A percentile compares a stretch with the other conserved stretches of the same genome.
phyloP scores from a whole-genome alignment of 2,329 filamentous ascomycete genomes.

The Talaromyces sp. region DNA sequence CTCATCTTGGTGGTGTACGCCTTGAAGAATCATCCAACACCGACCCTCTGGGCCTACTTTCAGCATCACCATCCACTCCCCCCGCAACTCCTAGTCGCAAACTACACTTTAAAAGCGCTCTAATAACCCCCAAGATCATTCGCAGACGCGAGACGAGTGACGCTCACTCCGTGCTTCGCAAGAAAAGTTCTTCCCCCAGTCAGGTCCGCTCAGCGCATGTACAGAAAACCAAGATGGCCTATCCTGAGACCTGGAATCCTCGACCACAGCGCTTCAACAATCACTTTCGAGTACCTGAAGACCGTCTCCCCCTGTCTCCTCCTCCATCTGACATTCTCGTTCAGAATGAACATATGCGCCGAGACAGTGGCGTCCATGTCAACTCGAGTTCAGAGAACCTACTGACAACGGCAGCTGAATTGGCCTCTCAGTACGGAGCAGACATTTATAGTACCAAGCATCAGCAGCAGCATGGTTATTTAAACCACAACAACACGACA shows the following conservation, averaged over 20 bases:
- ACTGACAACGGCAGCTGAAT: slow-evolving; percentile 30
- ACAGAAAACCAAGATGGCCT: slow-evolving; percentile 39
- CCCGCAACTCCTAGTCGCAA: slow-evolving; percentile 34
- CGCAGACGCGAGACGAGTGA: slow-evolving; percentile 39
- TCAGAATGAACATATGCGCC: slow-evolving; percentile 34
- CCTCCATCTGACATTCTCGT: slow-evolving; percentile 41
- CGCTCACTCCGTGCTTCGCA: slow-evolving; percentile 34
- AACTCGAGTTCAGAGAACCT: slow-evolving; percentile 15
- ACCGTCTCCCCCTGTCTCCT: slow-evolving; percentile 41
- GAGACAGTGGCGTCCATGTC: slow-evolving; percentile 25
- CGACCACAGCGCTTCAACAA: slow-evolving; percentile 50
- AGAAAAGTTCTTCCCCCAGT: slow-evolving; percentile 44
- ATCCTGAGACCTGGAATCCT: slow-evolving; percentile 48
- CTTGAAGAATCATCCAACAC: slow-evolving; percentile 28
- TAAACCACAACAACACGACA: slow-evolving; percentile 28
- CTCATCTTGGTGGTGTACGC: slow-evolving; percentile 17
- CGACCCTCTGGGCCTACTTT: slow-evolving; percentile 16
- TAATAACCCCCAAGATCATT: slow-evolving; percentile 34
- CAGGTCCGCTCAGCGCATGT: slow-evolving; percentile 53
- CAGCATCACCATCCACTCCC: slow-evolving; percentile 32
- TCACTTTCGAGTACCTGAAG: slow-evolving; percentile 42
- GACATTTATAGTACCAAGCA: slow-evolving; percentile 27
- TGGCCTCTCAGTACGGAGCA: slow-evolving; percentile 29
- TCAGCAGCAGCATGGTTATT: slow-evolving; percentile 27
- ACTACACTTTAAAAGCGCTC: slow-evolving; percentile 30